Base-by-base conservation (phyloP, 1,284 basidiomycete genomes). In the Sporisorium scitamineum region DNA sequence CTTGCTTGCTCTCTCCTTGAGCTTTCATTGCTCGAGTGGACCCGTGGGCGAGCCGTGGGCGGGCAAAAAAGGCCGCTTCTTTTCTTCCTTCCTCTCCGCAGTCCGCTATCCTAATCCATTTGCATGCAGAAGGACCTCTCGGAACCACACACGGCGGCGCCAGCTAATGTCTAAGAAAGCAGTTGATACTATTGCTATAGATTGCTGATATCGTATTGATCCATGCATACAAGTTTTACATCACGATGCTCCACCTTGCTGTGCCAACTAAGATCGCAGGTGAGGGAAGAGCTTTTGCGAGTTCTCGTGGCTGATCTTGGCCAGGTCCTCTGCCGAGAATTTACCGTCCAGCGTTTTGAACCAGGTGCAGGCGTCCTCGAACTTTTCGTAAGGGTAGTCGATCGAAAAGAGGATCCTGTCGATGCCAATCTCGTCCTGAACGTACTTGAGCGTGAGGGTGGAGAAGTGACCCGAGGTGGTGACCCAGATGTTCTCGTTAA, bases 321-420 rank as follows among this genome's bases (percentile, higher is more conserved):
- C 68, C 41, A 76, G 54, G 22, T 76, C 72, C 22, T 61, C 57
- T 24, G 59, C 62, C 37, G 67, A 70, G 31, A 76, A 58, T 32
- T 68, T 48, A 27, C 60, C 64, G 39, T 70, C 72, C 14, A 76
- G 68, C 20, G 63, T 70, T 55, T 69, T 61, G 68, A 83, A 84
- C 84, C 84, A 85, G 42, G 63, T 72, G 74, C 82, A 84, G 8
- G 81, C 84, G 22, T 73, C 72, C 51, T 85, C 84, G 39, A 85
- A 84, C 61, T 78, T 75, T 61, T 85, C 84, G 67, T 84, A 85
- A 7, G 84, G 84, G 63, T 83, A 84, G 80, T 85, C 84, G 70
- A 84, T 82, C 7, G 84, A 84, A 77, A 84, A 84, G n/a, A 84
- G 75, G 60, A 85, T 74, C 22, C 83, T 78, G 59, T 85, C 84